Evolutionary conservation across 2,329 filamentous ascomycete genomes (phyloP).

Genomic region (Colletotrichum zoysiae): DNA sequence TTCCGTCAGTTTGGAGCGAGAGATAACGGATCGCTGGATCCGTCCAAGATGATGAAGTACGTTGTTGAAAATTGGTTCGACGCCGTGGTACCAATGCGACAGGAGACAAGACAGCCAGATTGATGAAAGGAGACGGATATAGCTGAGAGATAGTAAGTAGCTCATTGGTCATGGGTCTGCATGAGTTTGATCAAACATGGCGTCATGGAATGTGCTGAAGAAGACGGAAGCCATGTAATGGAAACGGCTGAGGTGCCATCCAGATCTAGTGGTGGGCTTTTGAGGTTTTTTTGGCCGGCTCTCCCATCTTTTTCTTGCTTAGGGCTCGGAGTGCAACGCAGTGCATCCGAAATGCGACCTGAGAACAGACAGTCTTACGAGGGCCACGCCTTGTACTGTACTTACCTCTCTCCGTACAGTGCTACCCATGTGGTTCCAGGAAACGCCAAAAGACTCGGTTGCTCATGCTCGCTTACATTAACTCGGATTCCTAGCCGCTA

Average conservation of each 20-base stretch:
- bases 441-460: constrained; percentile 21
- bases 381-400: too few species aligned
- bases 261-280: neutral
- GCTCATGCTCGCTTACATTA: neutral
- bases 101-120: constrained; percentile 11
- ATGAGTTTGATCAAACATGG: constrained; percentile 16
- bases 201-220: constrained; percentile 5
- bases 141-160: constrained; percentile 13
- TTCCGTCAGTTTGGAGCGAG: constrained; percentile 2
- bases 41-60: neutral
- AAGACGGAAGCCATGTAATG: neutral
- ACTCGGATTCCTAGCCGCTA: constrained; percentile 1
- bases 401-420: neutral
- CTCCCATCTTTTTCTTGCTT: neutral
- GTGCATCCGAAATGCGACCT: constrained; percentile 12
- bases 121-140: constrained; percentile 12
- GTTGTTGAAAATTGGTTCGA: constrained; percentile 19
- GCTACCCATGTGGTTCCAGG: neutral
- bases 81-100: constrained; percentile 26
- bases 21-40: constrained; percentile 8
- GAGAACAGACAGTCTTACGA: neutral
- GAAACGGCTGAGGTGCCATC: neutral
- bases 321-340: constrained; percentile 32
- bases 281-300: too few species aligned
- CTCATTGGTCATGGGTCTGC: neutral